These are phyloP conservation scores for Conringia planisiliqua DNA, from an alignment of 345 rosid genomes.

Conservation along the genomic window DNA sequence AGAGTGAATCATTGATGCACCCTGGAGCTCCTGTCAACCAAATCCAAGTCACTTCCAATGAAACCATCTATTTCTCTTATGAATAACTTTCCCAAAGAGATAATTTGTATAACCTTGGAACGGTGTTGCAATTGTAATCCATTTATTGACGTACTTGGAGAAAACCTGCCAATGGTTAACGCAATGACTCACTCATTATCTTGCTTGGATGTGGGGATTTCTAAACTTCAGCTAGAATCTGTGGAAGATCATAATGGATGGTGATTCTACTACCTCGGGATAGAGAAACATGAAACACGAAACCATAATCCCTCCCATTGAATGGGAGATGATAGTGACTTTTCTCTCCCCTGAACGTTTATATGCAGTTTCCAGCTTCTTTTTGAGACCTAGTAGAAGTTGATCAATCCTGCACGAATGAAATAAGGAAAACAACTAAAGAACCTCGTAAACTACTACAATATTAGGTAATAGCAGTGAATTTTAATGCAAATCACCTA, in stretches of 20 bases:
- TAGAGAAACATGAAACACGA: conserved; percentile 70
- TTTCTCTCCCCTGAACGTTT: conserved; percentile 68
- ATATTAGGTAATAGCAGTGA: neutral
- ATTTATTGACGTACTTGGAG: conserved; percentile 71
- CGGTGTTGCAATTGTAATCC: conserved; percentile 88
- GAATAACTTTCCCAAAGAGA: neutral
- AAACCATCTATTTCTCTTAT: neutral
- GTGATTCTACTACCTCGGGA: conserved; percentile 47
- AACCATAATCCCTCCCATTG: conserved; percentile 87
- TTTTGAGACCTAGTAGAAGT: conserved; percentile 56
- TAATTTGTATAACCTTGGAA: conserved; percentile 61
- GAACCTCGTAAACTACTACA: neutral
- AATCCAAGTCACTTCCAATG: conserved; percentile 1
- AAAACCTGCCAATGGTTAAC: conserved; percentile 52
- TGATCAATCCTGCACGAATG: conserved; percentile 53
- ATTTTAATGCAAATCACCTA: conserved; percentile 38
- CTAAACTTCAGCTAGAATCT: neutral
- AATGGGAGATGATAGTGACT: conserved; percentile 75
- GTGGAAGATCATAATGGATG: neutral
- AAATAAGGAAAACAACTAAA: neutral
- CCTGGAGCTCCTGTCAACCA: conserved; percentile 80
- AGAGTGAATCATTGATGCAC: conserved; percentile 76
- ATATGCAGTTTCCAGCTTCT: conserved; percentile 69
- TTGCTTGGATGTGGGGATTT: neutral
- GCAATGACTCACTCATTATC: neutral